These are phyloP conservation scores for Xerocomus minutiporus DNA, from an alignment of 1,284 basidiomycete species.

Conservation along the genomic window DNA sequence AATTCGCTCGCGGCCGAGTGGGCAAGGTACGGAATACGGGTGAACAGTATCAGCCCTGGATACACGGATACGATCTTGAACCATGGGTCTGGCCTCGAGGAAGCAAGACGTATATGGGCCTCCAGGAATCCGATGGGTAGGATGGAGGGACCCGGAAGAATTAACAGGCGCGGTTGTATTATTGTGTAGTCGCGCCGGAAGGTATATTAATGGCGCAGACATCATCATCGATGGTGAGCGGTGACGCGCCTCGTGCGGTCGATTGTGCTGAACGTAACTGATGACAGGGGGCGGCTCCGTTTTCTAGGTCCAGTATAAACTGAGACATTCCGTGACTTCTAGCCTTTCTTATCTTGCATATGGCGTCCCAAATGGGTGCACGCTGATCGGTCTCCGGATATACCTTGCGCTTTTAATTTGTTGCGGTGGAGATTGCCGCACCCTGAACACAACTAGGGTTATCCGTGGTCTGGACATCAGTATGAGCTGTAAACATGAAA, in stretches of 20 bases:
- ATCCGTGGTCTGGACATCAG: not conserved
- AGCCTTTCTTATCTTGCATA: not conserved
- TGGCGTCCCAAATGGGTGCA: not conserved
- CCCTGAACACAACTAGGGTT: not conserved
- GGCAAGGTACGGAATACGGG: slow-evolving; percentile 39
- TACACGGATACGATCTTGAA: slow-evolving; percentile 40
- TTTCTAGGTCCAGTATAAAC: not conserved
- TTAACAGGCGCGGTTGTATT: not conserved
- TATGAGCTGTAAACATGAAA: not conserved
- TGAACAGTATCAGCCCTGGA: slow-evolving; percentile 36
- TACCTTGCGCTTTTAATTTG: not conserved
- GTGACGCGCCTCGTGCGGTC: too few species aligned
- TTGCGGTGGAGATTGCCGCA: not conserved
- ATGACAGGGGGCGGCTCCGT: slow-evolving; percentile 4
- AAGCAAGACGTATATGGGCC: slow-evolving; percentile 32
- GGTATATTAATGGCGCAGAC: too few species aligned
- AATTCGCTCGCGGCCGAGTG: slow-evolving; percentile 37
- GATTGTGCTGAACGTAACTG: slow-evolving; percentile 32
- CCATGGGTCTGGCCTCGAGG: slow-evolving; percentile 31
- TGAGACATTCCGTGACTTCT: not conserved
- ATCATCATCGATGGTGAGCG: slow-evolving; percentile 10
- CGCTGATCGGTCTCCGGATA: not conserved
- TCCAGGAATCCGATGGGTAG: slow-evolving; percentile 41
- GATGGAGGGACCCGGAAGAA: slow-evolving; percentile 29
- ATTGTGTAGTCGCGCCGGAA: too few species aligned